Conservation (phyloP, 2,329 filamentous ascomycete genomes). For the Exophiala bonariae region DNA sequence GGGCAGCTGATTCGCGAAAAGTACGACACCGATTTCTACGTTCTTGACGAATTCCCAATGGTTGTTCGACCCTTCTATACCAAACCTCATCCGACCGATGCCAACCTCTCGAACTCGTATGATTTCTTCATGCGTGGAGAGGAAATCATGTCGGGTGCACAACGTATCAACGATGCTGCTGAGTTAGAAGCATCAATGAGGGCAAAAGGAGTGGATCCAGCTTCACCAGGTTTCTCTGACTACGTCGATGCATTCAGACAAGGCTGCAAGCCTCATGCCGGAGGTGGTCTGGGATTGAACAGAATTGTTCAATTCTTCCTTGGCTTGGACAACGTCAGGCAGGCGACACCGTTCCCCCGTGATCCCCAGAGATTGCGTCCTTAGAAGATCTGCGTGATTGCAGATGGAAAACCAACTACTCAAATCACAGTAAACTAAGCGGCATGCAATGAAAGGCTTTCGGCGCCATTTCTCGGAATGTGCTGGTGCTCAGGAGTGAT, state of each 20-base stretch:
- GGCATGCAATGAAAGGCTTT: too few species aligned
- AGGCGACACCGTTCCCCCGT: slow-evolving; percentile 63
- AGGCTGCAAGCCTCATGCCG: slow-evolving; percentile 64
- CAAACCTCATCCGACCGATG: slow-evolving; percentile 70
- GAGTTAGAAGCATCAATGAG: slow-evolving; percentile 60
- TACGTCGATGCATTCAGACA: slow-evolving; percentile 66
- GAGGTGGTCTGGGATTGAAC: slow-evolving; percentile 66
- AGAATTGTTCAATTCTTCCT: slow-evolving; percentile 68
- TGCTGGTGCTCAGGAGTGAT: too few species aligned
- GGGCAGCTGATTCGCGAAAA: slow-evolving; percentile 83
- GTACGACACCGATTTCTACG: slow-evolving; percentile 93
- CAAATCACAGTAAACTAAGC: too few species aligned
- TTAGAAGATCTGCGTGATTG: too few species aligned
- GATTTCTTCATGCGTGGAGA: slow-evolving; percentile 72
- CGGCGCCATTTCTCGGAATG: too few species aligned
- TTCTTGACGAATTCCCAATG: slow-evolving; percentile 94
- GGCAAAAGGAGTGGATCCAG: slow-evolving; percentile 60
- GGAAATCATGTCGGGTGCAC: slow-evolving; percentile 67
- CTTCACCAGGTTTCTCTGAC: slow-evolving; percentile 60
- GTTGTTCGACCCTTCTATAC: slow-evolving; percentile 89
- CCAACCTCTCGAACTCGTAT: slow-evolving; percentile 66
- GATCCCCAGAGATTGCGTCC: slow-evolving; percentile 59
- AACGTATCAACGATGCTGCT: slow-evolving; percentile 64
- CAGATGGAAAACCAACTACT: too few species aligned
- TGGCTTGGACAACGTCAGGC: slow-evolving; percentile 62